Conservation (phyloP, 441 rosid genomes). For the Brassica hybrid region DNA sequence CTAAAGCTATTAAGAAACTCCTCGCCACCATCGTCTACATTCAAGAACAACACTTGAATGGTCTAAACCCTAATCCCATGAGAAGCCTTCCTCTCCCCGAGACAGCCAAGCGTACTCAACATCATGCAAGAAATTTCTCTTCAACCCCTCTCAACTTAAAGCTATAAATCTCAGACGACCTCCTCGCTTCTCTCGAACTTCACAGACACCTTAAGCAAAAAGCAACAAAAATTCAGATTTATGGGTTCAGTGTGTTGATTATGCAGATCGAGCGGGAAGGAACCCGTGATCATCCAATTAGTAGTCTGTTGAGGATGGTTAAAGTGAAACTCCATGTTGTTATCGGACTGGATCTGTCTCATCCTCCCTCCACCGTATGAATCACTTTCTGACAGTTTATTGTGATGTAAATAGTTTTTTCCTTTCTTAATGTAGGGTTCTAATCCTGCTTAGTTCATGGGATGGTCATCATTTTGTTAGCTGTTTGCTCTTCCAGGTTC, state of each 20-base stretch:
- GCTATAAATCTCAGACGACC: neutral
- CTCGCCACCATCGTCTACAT: no score
- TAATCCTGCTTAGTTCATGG: neutral
- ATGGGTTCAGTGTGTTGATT: neutral
- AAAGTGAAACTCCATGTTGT: neutral
- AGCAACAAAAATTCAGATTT: neutral
- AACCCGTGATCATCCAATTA: neutral
- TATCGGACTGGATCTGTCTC: neutral
- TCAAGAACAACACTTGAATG: no score
- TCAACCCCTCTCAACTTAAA: neutral
- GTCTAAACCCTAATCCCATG: no score
- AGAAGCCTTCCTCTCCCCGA: no score
- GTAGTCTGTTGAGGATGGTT: neutral
- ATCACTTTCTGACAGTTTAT: neutral
- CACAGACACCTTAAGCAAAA: neutral
- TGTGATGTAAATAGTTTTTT: no score
- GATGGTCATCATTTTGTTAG: no score
- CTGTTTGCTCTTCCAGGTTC: no score
- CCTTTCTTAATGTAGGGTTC: neutral
- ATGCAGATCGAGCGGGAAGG: no score
- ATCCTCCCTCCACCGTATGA: neutral
- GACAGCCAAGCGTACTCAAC: no score
- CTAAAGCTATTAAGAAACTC: no score
- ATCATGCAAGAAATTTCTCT: no score
- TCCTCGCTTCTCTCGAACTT: neutral